Conservation (phyloP, 2,329 filamentous ascomycete genomes). For the Septoria petroselini region DNA sequence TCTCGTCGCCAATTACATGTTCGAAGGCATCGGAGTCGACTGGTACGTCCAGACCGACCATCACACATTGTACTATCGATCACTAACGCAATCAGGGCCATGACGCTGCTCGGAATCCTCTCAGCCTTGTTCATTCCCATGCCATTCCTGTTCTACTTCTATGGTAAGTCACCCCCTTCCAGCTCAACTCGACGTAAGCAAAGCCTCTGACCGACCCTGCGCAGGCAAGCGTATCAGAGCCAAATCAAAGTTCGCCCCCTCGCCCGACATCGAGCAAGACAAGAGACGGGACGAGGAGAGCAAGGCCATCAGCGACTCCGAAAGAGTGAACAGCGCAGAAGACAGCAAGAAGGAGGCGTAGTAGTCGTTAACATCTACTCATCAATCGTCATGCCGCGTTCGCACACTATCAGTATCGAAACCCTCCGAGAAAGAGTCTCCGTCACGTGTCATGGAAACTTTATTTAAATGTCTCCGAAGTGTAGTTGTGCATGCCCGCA, state of each 20-base stretch:
- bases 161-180: not conserved
- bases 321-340: not conserved
- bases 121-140: slow-evolving; percentile 45
- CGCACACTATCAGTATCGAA: too few species aligned
- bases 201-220: not conserved
- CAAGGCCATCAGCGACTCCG: slow-evolving; percentile 4
- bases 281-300: slow-evolving; percentile 38
- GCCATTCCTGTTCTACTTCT: slow-evolving; percentile 46
- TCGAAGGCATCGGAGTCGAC: slow-evolving; percentile 48
- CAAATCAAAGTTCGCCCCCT: slow-evolving; percentile 44
- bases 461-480: too few species aligned
- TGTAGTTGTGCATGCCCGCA: too few species aligned
- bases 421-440: too few species aligned
- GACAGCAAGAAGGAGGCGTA: not conserved
- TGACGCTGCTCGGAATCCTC: slow-evolving; percentile 46
- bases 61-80: slow-evolving; percentile 21
- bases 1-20: slow-evolving; percentile 48
- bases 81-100: slow-evolving; percentile 28
- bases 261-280: slow-evolving; percentile 40
- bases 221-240: slow-evolving; percentile 44
- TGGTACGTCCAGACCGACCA: slow-evolving; percentile 33
- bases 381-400: too few species aligned
- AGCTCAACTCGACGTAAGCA: not conserved
- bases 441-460: too few species aligned
- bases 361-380: too few species aligned